A percentile compares a stretch with the other conserved stretches of the same genome.
These are phyloP conservation scores for Cladophialophora carrionii DNA, from an alignment of 2,329 filamentous ascomycete species.

Conservation along the genomic window DNA sequence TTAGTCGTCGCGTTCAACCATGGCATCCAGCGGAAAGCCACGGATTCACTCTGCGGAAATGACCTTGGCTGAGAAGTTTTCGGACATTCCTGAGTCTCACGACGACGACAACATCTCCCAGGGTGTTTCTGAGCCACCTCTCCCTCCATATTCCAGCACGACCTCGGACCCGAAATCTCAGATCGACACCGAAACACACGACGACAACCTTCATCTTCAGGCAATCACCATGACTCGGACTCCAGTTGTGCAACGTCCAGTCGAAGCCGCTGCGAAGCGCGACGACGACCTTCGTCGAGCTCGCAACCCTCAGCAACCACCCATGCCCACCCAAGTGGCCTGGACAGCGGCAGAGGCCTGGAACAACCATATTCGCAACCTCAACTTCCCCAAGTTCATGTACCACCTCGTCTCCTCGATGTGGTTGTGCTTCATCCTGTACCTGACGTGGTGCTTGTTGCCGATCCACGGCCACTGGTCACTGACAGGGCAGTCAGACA, in stretches of 20 bases:
- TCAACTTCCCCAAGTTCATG: slow-evolving; percentile 24
- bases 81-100: neutral
- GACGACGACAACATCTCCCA: neutral
- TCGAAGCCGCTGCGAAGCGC: slow-evolving; percentile 1
- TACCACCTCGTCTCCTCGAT: slow-evolving; percentile 24
- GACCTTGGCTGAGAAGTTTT: neutral
- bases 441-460: slow-evolving; percentile 27
- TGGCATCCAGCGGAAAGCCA: neutral
- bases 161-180: neutral
- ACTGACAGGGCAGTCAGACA: slow-evolving; percentile 18
- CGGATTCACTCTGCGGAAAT: neutral
- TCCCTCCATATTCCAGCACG: neutral
- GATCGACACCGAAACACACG: neutral
- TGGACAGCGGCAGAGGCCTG: slow-evolving; percentile 16
- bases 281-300: neutral
- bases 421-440: slow-evolving; percentile 28
- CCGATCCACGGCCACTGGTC: slow-evolving; percentile 26
- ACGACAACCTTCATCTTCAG: neutral
- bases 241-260: neutral
- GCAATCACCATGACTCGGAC: neutral
- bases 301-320: neutral
- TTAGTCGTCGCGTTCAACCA: neutral
- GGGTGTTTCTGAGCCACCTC: neutral
- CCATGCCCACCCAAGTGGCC: neutral
- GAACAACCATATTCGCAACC: slow-evolving; percentile 23